Evolutionary conservation across 768 basidiomycete species (phyloP), one percentile per base, ranked within the genome.

Genomic region (Krasilnikovozyma curviuscula): DNA sequence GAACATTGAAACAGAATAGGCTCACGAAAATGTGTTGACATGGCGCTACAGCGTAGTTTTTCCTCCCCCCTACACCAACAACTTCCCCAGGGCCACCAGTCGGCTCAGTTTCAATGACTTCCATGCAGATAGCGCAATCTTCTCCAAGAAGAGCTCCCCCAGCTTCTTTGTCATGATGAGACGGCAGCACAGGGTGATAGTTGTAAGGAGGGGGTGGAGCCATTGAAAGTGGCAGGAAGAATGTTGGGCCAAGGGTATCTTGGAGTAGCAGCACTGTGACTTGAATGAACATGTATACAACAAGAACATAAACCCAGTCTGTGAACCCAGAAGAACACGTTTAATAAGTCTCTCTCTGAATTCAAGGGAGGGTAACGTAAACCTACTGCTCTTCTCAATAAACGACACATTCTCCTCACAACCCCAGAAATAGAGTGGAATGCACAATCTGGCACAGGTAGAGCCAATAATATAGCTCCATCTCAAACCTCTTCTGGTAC

Each of bases 121-220:
- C 50, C 50, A 52, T 52, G 30, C 50, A 52, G n/a, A 52, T 52
- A 3, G 45, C 45, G 13, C 50, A 52, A 33, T 52, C 50, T 4
- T 19, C 19, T 21, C 43, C 16, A 21, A 24, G 23, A 39, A 18
- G 12, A n/a, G 21, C 25, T 14, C 27, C 30, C 37, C 24, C 28
- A 7, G n/a, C 6, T 34, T 52, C 50, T 30, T 40, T 33, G 33
- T 52, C 50, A 16, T 18, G 28, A 21, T 12, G 21, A 12, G n/a
- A 0, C 16, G 50, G 38, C 3, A 44, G 30, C 1, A 23, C 13
- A 1, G 35, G 38, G 19, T 52, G 50, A 34, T 52, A 52, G 38
- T 52, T 21, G 44, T 52, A 52, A 13, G 50, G 39, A 10, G 50
- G 44, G 3, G 50, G 50, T 7, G 50, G 50, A 19, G 44, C 44